These are phyloP conservation scores for Pilaira anomala DNA, from an alignment of 192 early-diverging fungal genomes.

Conservation along the genomic window DNA sequence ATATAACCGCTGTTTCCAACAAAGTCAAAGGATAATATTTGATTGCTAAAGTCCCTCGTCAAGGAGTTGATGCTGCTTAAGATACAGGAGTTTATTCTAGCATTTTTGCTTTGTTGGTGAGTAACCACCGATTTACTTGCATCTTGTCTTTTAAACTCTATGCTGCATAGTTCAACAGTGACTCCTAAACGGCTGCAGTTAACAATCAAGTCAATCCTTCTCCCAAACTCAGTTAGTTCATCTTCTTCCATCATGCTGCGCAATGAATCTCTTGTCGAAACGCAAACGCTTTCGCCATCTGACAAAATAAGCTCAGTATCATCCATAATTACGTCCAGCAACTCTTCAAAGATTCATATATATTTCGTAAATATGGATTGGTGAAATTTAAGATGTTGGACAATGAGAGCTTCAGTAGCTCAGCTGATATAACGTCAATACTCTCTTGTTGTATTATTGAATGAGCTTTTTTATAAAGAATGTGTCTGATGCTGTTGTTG, in stretches of 20 bases:
- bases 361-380: slow-evolving; percentile 7
- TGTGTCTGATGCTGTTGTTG: neutral
- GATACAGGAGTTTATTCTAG: neutral
- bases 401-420: neutral
- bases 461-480: neutral
- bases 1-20: neutral
- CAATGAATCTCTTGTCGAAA: slow-evolving; percentile 2
- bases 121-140: neutral
- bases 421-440: neutral
- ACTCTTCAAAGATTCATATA: neutral
- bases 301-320: neutral
- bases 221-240: neutral
- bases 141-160: slow-evolving; percentile 9
- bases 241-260: neutral
- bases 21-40: neutral
- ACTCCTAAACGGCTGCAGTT: neutral
- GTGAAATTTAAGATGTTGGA: slow-evolving; percentile 1
- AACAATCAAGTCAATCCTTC: neutral
- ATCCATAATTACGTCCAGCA: slow-evolving; percentile 1
- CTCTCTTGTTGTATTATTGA: slow-evolving; percentile 1
- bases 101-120: slow-evolving; percentile 1
- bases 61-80: neutral
- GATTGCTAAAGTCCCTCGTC: neutral
- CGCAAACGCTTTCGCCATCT: neutral
- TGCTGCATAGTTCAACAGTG: slow-evolving; percentile 3